Evolutionary conservation across 2,329 filamentous ascomycete genomes (phyloP).

Genomic region (Talaromyces sp.): DNA sequence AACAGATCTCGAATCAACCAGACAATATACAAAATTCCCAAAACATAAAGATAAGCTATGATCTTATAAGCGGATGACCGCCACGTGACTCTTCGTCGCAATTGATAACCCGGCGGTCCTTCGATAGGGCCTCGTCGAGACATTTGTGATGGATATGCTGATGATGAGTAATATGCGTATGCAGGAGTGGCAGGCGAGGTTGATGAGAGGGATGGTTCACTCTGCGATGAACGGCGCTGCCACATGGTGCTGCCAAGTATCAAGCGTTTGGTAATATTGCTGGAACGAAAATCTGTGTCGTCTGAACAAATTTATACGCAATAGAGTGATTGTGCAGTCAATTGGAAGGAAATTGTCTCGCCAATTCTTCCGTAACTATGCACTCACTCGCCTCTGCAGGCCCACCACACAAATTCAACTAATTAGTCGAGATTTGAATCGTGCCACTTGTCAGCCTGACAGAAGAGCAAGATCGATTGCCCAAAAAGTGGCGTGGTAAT

Average conservation of each 20-base stretch:
- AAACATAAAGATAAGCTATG: constrained; percentile 40
- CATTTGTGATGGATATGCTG: constrained; percentile 23
- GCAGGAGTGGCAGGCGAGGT: constrained; percentile 30
- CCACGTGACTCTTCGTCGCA: constrained; percentile 42
- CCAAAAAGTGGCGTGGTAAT: not conserved
- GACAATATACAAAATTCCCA: constrained; percentile 40
- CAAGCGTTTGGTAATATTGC: not conserved
- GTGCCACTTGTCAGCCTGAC: constrained; percentile 2
- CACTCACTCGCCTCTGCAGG: constrained; percentile 10
- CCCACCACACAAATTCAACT: constrained; percentile 11
- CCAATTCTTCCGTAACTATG: constrained; percentile 5
- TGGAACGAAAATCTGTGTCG: too few species aligned
- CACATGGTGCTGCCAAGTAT: constrained; percentile 30
- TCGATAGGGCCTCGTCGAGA: constrained; percentile 39
- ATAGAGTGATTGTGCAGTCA: not conserved
- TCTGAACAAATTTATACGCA: not conserved
- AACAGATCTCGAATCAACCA: constrained; percentile 42
- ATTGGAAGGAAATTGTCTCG: not conserved
- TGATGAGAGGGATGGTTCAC: constrained; percentile 29
- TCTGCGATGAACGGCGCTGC: constrained; percentile 38
- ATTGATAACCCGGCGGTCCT: constrained; percentile 38
- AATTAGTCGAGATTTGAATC: constrained; percentile 8
- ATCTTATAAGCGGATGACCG: constrained; percentile 43
- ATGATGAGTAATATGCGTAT: constrained; percentile 33
- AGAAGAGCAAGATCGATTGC: not conserved